Percentiles rank a stretch among this genome's conserved stretches.
Evolutionary conservation across 2,329 filamentous ascomycete genomes (phyloP).

Genomic region (Aspergillus sp.): DNA sequence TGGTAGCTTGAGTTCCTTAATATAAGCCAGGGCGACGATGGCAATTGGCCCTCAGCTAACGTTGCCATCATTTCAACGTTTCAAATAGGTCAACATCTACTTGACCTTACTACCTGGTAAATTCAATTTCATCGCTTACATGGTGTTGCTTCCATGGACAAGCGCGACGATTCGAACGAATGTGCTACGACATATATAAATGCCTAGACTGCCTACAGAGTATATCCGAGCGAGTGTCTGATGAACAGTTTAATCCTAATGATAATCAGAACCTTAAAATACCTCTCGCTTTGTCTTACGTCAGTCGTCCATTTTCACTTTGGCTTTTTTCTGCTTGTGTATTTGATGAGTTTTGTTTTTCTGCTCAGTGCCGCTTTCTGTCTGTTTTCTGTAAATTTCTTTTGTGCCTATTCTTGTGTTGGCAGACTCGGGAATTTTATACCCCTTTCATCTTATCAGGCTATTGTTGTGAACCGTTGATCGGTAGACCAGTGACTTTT

Average conservation of each 20-base stretch:
- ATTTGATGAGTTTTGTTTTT: neutral
- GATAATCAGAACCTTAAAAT: conserved; percentile 23
- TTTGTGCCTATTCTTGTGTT: conserved; percentile 5
- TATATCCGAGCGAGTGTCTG: conserved; percentile 1
- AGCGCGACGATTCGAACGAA: conserved; percentile 29
- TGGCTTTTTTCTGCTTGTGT: conserved; percentile 7
- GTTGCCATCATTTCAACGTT: neutral
- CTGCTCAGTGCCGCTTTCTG: neutral
- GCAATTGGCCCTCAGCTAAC: neutral
- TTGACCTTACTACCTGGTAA: neutral
- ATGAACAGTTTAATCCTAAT: conserved; percentile 35
- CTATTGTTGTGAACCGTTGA: neutral
- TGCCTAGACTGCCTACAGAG: conserved; percentile 20
- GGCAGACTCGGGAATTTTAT: conserved; percentile 7
- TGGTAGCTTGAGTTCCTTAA: neutral
- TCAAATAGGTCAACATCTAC: neutral
- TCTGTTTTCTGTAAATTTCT: conserved; percentile 12
- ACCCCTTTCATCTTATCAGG: conserved; percentile 5
- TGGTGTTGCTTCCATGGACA: conserved; percentile 18
- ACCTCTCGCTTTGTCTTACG: conserved; percentile 8
- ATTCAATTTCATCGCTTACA: conserved; percentile 2
- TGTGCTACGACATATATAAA: conserved; percentile 29
- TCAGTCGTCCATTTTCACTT: conserved; percentile 2
- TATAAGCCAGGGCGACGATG: neutral
- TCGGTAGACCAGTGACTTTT: neutral